Conservation (phyloP, 305 asterid species). For the Fraxinus platypoda region DNA sequence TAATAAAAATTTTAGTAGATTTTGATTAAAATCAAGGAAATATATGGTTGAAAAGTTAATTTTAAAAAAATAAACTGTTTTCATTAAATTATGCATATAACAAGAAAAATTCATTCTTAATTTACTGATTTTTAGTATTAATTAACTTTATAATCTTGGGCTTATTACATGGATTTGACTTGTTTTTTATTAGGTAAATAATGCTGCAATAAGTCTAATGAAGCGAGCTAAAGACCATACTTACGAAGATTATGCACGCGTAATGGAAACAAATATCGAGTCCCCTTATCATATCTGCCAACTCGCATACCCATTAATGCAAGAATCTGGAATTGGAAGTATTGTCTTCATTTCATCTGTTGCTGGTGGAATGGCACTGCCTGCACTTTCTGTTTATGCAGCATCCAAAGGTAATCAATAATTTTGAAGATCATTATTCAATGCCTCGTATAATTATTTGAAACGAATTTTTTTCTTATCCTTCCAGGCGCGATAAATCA, state of each 20-base stretch:
- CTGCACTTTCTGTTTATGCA: slow-evolving; percentile 58
- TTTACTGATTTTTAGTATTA: not conserved
- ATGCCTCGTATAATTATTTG: not conserved
- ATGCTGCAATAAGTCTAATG: slow-evolving; percentile 51
- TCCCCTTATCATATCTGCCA: slow-evolving; percentile 59
- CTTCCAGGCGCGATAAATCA: slow-evolving; percentile 63
- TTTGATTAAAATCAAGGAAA: too few species aligned
- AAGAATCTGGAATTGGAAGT: slow-evolving; percentile 50
- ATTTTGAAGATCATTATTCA: not conserved
- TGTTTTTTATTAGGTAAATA: slow-evolving; percentile 48
- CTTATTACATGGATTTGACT: not conserved
- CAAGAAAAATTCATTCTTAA: not conserved
- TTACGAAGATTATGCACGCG: slow-evolving; percentile 38
- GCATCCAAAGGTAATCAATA: slow-evolving; percentile 52
- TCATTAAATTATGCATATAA: not conserved
- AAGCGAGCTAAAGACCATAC: slow-evolving; percentile 41
- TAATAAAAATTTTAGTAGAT: not conserved
- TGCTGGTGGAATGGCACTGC: slow-evolving; percentile 58
- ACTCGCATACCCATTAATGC: slow-evolving; percentile 59
- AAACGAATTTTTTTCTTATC: not conserved
- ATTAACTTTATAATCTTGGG: not conserved
- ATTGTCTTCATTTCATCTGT: slow-evolving; percentile 72
- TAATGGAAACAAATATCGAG: slow-evolving; percentile 55
- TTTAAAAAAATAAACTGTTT: too few species aligned
- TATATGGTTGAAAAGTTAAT: not conserved